Evolutionary conservation across 2,329 filamentous ascomycete species (phyloP), one percentile per base, ranked within the genome.

Genomic region (Trichoderma polysporum): DNA sequence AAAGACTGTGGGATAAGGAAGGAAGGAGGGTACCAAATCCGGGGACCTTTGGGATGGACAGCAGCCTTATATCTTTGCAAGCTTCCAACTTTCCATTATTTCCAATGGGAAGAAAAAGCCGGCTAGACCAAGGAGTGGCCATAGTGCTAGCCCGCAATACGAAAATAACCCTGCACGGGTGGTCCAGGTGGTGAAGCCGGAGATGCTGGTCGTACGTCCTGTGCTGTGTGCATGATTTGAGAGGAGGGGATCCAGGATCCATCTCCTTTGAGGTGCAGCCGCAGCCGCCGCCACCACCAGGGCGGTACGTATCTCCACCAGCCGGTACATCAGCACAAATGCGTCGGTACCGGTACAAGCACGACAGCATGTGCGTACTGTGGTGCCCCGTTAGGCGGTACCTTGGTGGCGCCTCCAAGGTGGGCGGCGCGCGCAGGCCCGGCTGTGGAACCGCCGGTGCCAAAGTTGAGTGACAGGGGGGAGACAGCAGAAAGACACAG

Each of bases 111-210:
- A 17, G 25, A 45, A 25, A 52, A 54, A 29, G n/a, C 49, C 31
- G 49, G 37, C 39, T 37, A n/a, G 33, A 15, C 64, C 56, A 37
- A 50, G 56, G 41, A 52, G 45, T 22, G n/a, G 39, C 41, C 66
- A 67, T 49, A 41, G 31, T 67, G 31, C 66, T 62, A 49, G 58
- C 60, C 52, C 60, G 19, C 49, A 69, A 71, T 70, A 71, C 70
- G 70, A 71, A 67, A 70, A 56, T 52, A 62, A 68, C 69, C 69
- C 66, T 70, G 67, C 67, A 63, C 59, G 45, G 31, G 47, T 29
- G 65, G 29, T 17, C 62, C 35, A 56, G 61, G 61, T 47, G 29
- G 37, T 64, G 50, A 64, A 45, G 61, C 61, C 61, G 52, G 57
- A 56, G 33, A 65, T 25, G 52, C 62, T 56, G 59, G 45, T 62